Conservation (phyloP, 306 rosid species). For the Vicia faba region DNA sequence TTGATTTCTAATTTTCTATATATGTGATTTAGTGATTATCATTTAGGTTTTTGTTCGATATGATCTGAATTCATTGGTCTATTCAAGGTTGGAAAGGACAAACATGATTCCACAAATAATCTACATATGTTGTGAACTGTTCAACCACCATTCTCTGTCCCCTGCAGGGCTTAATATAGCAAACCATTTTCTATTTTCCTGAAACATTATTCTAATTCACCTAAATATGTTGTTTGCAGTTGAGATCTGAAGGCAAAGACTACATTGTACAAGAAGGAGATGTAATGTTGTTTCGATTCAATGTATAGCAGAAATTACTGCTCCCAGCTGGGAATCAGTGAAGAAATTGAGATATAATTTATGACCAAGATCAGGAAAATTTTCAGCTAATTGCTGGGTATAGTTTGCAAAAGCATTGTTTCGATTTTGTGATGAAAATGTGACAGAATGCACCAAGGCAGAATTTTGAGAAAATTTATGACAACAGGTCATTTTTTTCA, state of each 20-base stretch:
- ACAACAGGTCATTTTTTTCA: neutral
- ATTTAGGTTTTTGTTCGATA: neutral
- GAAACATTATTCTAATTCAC: constrained; percentile 2
- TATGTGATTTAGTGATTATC: constrained; percentile 27
- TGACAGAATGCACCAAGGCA: neutral
- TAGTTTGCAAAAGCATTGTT: constrained; percentile 29
- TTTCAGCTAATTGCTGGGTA: constrained; percentile 31
- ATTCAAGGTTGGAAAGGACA: no score
- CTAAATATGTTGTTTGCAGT: constrained; percentile 56
- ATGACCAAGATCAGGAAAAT: constrained; percentile 1
- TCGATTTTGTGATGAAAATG: neutral
- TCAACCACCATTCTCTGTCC: no score
- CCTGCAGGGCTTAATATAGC: neutral
- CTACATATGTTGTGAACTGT: no score
- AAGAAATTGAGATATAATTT: constrained; percentile 31
- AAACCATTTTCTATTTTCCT: constrained; percentile 12
- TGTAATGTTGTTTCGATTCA: constrained; percentile 95
- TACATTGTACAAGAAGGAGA: constrained; percentile 93
- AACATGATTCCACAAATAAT: no score
- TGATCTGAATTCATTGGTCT: constrained; percentile 23
- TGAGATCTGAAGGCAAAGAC: constrained; percentile 95
- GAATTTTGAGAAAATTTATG: neutral
- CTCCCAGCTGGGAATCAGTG: constrained; percentile 23
- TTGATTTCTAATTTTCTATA: constrained; percentile 23
- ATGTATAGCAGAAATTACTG: constrained; percentile 51